These are phyloP conservation scores for Penicillium decumbens DNA, from an alignment of 2,329 filamentous ascomycete genomes.

Conservation along the genomic window DNA sequence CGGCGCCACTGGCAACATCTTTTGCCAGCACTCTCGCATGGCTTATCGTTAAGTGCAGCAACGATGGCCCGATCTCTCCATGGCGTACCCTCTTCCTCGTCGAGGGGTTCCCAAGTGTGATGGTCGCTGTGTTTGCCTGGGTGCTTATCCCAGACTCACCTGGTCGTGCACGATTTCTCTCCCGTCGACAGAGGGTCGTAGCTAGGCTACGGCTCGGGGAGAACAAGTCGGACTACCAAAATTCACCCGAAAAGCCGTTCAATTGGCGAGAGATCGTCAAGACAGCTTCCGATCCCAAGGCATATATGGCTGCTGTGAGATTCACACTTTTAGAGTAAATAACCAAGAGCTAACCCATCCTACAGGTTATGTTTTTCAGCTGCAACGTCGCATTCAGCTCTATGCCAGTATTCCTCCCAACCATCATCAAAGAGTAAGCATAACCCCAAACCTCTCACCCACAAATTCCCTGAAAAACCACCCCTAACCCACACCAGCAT, in stretches of 20 bases:
- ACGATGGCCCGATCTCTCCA: conserved; percentile 64
- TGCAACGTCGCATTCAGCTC: conserved; percentile 85
- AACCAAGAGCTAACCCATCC: neutral
- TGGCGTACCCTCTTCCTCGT: conserved; percentile 83
- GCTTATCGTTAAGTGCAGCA: conserved; percentile 66
- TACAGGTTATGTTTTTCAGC: conserved; percentile 70
- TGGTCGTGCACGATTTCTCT: conserved; percentile 60
- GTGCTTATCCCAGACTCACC: conserved; percentile 72
- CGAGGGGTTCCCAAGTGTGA: conserved; percentile 77
- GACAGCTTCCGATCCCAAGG: conserved; percentile 61
- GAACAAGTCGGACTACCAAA: conserved; percentile 41
- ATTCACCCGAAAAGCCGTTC: conserved; percentile 39
- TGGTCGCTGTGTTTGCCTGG: conserved; percentile 71
- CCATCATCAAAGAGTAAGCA: conserved; percentile 60
- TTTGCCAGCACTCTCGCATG: conserved; percentile 74
- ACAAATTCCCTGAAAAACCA: neutral
- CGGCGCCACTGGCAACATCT: conserved; percentile 56
- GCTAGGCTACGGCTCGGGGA: conserved; percentile 63
- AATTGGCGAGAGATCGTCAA: conserved; percentile 55
- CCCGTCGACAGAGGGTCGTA: conserved; percentile 61
- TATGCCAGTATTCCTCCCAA: conserved; percentile 81
- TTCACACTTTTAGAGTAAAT: no score
- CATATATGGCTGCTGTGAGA: conserved; percentile 64
- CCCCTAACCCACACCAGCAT: conserved; percentile 43
- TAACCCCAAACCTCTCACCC: neutral